Evolutionary conservation across 2,329 filamentous ascomycete species (phyloP), one percentile per base, ranked within the genome.

Genomic region (Sordariomycetes sp.): DNA sequence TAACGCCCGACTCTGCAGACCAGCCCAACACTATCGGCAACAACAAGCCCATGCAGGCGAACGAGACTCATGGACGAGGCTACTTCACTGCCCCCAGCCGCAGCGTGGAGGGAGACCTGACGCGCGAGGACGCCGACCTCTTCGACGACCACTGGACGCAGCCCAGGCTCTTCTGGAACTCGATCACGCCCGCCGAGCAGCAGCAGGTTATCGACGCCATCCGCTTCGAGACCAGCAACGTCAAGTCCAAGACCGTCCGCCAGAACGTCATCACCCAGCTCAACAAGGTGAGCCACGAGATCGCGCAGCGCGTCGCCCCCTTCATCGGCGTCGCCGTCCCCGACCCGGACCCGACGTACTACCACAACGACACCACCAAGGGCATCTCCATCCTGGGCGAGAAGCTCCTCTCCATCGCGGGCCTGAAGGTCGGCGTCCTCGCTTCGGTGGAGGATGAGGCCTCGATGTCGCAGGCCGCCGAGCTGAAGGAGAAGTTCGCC

Each of bases 111-210:
- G 88, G 88, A 3, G 83, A 89, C 67, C 93, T 94, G 74, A 74
- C 79, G 20, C 83, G 89, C 12, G 74, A 85, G 6, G 77, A 81
- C 66, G 88, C 83, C 62, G 78, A 78, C 63, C 93, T 93, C 73
- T 93, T 93, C 76, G 80, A 78, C 62, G 88, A 94, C 61, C 88
- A 93, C 68, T 82, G 82, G 71, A 85, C 80, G 55, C 89, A 94
- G 69, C 88, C 89, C 0, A 88, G 92, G 67, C 75, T 93, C 1
- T 94, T 94, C 74, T 93, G 85, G 74, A 93, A 93, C 74, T 91
- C 87, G 18, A 71, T 93, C 63, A 81, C 82, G 0, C 72, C 78
- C 0, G 74, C 82, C 3, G 89, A 93, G 70, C 84, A 88, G 71
- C 86, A 90, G 65, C 85, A 88, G 66, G 69, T 90, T 46, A 77